phyloP scores from a whole-genome alignment of 257 asterid species.

The Solanum dulcamara region DNA sequence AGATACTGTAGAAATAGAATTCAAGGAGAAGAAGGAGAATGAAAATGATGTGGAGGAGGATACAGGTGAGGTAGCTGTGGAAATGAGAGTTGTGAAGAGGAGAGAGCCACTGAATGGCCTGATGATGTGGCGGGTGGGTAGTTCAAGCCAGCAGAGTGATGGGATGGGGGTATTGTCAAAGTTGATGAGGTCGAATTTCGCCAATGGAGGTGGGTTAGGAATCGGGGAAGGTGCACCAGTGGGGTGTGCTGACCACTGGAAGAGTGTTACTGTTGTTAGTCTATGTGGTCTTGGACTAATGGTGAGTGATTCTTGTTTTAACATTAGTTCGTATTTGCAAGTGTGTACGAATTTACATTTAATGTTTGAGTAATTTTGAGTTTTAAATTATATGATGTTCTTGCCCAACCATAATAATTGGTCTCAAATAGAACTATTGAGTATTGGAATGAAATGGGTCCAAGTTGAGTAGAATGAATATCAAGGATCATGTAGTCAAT shows the following conservation, averaged over 20 bases:
- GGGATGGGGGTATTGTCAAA: constrained; percentile 80
- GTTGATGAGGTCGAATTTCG: constrained; percentile 75
- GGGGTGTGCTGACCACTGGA: constrained; percentile 31
- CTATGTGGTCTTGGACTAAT: constrained; percentile 1
- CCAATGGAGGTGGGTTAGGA: constrained; percentile 33
- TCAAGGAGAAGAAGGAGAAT: constrained; percentile 20
- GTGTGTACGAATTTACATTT: neutral
- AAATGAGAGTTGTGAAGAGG: constrained; percentile 74
- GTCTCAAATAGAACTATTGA: neutral
- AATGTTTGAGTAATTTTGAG: neutral
- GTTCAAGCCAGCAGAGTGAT: constrained; percentile 86
- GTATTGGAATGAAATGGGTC: neutral
- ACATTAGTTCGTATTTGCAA: neutral
- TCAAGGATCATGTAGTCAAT: neutral
- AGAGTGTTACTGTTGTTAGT: constrained; percentile 2
- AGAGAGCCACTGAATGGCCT: constrained; percentile 75
- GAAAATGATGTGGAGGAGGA: constrained; percentile 1
- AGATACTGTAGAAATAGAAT: constrained; percentile 63
- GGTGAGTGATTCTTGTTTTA: constrained; percentile 3
- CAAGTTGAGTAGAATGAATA: neutral
- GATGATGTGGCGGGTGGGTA: constrained; percentile 63
- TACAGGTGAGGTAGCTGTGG: constrained; percentile 34
- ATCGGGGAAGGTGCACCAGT: constrained; percentile 6
- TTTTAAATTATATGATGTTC: neutral
- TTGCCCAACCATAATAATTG: neutral